These are phyloP conservation scores for Coniochaeta prunicola DNA, from an alignment of 2,329 filamentous ascomycete species.

Conservation along the genomic window DNA sequence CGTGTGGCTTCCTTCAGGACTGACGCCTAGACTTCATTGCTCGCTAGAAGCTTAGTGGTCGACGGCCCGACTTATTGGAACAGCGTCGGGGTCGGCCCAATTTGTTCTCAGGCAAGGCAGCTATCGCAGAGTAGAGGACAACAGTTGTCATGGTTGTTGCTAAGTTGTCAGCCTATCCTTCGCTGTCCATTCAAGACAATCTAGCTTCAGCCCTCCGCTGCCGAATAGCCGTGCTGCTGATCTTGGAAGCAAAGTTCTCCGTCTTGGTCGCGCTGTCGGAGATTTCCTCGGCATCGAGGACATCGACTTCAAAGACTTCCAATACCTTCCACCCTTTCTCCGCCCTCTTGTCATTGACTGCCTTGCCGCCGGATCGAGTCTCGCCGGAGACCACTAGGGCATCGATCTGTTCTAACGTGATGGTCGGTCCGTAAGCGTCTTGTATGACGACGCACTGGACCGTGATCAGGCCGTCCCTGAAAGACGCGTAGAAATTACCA, in stretches of 20 bases:
- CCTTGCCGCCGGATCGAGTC: slow-evolving; percentile 73
- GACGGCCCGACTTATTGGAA: no score
- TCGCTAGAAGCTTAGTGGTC: no score
- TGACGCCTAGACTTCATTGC: no score
- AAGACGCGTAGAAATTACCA: slow-evolving; percentile 44
- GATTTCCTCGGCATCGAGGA: slow-evolving; percentile 63
- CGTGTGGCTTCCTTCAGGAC: no score
- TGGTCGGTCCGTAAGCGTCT: slow-evolving; percentile 85
- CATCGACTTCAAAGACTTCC: slow-evolving; percentile 82
- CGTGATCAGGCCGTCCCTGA: slow-evolving; percentile 52
- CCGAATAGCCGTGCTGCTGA: slow-evolving; percentile 85
- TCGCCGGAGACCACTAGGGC: slow-evolving; percentile 83
- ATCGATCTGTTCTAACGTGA: slow-evolving; percentile 70
- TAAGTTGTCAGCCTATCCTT: not conserved
- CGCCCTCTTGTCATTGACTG: slow-evolving; percentile 75
- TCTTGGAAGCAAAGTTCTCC: slow-evolving; percentile 70
- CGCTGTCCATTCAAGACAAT: not conserved
- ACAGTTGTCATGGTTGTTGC: no score
- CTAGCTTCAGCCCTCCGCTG: slow-evolving; percentile 32
- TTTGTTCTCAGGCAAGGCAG: no score
- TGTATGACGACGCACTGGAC: slow-evolving; percentile 80
- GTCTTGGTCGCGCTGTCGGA: slow-evolving; percentile 27
- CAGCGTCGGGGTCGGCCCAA: no score
- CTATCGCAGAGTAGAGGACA: no score
- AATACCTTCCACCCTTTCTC: slow-evolving; percentile 71